Percentiles rank a stretch among this genome's conserved stretches.
Conservation (phyloP, 2,329 filamentous ascomycete species). For the Pseudopyrenochaeta lycopersici region DNA sequence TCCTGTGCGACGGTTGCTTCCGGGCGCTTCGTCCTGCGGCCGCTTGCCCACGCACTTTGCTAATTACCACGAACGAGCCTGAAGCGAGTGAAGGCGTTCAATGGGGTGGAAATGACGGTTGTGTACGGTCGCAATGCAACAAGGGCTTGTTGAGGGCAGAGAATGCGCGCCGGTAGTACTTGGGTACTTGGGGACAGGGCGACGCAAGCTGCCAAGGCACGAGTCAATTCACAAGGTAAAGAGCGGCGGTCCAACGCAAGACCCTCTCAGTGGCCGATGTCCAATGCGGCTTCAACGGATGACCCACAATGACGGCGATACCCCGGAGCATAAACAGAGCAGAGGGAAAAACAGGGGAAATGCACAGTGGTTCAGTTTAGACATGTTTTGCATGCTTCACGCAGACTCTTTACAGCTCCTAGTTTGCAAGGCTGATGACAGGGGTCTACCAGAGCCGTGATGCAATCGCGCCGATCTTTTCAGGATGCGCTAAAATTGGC, state of each 20-base stretch:
- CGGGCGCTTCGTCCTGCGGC: conserved; percentile 3
- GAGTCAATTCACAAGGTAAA: conserved; percentile 21
- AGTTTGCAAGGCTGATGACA: conserved; percentile 11
- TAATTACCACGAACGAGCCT: neutral
- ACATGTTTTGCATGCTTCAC: neutral
- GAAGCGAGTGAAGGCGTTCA: neutral
- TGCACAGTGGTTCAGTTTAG: neutral
- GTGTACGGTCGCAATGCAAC: neutral
- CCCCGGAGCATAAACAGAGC: neutral
- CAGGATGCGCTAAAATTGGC: too few relatives aligned
- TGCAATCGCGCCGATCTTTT: too few relatives aligned
- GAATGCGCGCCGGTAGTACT: conserved; percentile 9
- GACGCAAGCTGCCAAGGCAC: conserved; percentile 34
- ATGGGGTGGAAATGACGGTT: neutral
- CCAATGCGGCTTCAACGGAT: conserved; percentile 7
- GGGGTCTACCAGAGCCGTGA: conserved; percentile 4
- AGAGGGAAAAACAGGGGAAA: neutral
- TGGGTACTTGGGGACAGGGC: conserved; percentile 17
- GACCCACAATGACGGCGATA: conserved; percentile 5
- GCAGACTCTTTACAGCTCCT: conserved; percentile 2
- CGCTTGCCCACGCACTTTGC: neutral
- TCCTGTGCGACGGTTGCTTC: neutral
- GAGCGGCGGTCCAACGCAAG: conserved; percentile 20
- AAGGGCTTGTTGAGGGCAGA: conserved; percentile 9
- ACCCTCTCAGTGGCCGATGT: conserved; percentile 1